These are phyloP conservation scores for Bothriochloa decipiens DNA, from an alignment of 176 grass and related monocot genomes.

Conservation along the genomic window DNA sequence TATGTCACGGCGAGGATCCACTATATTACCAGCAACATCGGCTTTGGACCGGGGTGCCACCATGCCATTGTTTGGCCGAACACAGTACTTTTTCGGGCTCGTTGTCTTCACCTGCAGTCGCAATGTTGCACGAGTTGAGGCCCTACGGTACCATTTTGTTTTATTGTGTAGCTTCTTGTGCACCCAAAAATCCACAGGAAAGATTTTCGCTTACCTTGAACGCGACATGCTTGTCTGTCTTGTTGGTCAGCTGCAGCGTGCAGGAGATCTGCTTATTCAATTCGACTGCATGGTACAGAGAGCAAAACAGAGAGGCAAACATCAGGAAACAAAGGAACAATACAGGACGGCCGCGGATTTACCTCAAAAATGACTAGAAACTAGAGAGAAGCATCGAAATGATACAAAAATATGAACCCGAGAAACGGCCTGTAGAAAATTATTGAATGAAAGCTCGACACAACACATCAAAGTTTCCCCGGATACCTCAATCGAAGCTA, in stretches of 20 bases:
- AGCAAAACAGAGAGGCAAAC: neutral
- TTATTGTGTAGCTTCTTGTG: neutral
- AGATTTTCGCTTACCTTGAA: slow-evolving; percentile 68
- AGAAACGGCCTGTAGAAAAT: neutral
- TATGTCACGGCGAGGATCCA: slow-evolving; percentile 13
- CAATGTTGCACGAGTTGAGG: slow-evolving; percentile 9
- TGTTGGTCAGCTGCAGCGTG: slow-evolving; percentile 79
- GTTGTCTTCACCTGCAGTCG: slow-evolving; percentile 86
- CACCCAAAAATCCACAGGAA: neutral
- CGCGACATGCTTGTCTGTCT: slow-evolving; percentile 62
- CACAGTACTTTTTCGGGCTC: slow-evolving; percentile 95
- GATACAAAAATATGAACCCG: neutral
- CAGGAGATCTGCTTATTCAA: slow-evolving; percentile 90
- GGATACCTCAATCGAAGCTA: neutral
- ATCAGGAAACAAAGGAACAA: neutral
- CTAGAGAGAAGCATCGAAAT: slow-evolving; percentile 12
- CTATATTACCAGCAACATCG: slow-evolving; percentile 70
- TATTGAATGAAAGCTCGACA: slow-evolving; percentile 10
- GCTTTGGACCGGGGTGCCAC: slow-evolving; percentile 68
- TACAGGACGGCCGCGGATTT: neutral
- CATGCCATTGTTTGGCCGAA: slow-evolving; percentile 91
- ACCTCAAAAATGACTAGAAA: neutral
- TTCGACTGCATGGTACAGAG: slow-evolving; percentile 58
- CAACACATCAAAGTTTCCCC: neutral
- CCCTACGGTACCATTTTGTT: neutral